Conservation (phyloP, 2,329 filamentous ascomycete genomes). For the Calonectria montana region DNA sequence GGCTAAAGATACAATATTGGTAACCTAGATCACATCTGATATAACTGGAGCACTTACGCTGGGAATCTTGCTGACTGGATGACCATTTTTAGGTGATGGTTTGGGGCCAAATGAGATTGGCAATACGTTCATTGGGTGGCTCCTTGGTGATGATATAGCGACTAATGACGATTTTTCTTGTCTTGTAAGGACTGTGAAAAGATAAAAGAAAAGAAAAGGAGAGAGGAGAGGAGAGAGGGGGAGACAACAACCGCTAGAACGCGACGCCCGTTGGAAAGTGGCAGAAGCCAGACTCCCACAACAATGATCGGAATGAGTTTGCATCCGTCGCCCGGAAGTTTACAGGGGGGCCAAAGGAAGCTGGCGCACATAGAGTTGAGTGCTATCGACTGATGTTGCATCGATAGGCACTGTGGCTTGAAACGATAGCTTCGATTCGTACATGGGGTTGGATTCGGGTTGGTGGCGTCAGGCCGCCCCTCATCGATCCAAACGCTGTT, state of each 20-base stretch:
- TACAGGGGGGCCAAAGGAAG: background rate
- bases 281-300: background rate
- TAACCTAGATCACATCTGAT: background rate
- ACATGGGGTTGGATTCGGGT: background rate
- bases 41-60: background rate
- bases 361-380: constrained; percentile 2
- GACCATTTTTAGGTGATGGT: background rate
- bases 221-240: background rate
- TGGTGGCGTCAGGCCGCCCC: background rate
- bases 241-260: background rate
- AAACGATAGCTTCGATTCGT: background rate
- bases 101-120: background rate
- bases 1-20: background rate
- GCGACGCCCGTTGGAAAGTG: background rate
- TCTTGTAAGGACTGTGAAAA: background rate
- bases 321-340: background rate
- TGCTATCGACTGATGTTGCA: background rate
- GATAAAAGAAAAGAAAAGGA: background rate
- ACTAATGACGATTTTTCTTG: background rate
- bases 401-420: background rate
- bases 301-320: background rate
- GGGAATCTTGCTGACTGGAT: background rate
- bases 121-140: background rate
- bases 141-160: background rate
- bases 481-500: background rate